These are phyloP conservation scores for Earliella scabrosa DNA, from an alignment of 1,284 basidiomycete species.

Conservation along the genomic window DNA sequence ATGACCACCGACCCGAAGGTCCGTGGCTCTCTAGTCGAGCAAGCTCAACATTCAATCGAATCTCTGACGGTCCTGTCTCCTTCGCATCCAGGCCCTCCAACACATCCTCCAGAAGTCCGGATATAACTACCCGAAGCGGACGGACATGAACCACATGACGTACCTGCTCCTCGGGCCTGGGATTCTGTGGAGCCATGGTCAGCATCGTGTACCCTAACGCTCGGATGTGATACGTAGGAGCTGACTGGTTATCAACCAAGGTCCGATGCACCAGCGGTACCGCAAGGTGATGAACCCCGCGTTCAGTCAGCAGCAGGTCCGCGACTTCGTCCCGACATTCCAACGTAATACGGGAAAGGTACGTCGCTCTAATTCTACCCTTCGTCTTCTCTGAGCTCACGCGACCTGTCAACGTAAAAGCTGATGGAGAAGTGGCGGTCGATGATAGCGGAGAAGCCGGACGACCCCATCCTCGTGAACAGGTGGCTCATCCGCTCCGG, in stretches of 20 bases:
- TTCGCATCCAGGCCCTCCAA: constrained; percentile 27
- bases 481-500: constrained; percentile 33
- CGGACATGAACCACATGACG: constrained; percentile 13
- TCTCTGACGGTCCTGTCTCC: background rate
- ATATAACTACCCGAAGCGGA: constrained; percentile 29
- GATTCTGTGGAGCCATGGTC: constrained; percentile 23
- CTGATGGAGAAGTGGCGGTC: background rate
- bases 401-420: background rate
- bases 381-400: background rate
- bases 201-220: background rate
- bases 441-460: constrained; percentile 1
- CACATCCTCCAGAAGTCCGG: constrained; percentile 33
- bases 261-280: constrained; percentile 42
- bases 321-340: constrained; percentile 50
- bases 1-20: constrained; percentile 24
- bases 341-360: constrained; percentile 45
- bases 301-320: constrained; percentile 46
- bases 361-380: background rate
- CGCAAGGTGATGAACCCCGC: constrained; percentile 44
- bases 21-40: too few relatives aligned
- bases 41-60: too few relatives aligned
- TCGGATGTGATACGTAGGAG: background rate
- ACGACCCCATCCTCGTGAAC: constrained; percentile 10
- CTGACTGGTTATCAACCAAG: constrained; percentile 25
- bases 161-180: constrained; percentile 24